These are phyloP conservation scores for Stemphylium beticola DNA, from an alignment of 2,329 filamentous ascomycete genomes.

Conservation along the genomic window DNA sequence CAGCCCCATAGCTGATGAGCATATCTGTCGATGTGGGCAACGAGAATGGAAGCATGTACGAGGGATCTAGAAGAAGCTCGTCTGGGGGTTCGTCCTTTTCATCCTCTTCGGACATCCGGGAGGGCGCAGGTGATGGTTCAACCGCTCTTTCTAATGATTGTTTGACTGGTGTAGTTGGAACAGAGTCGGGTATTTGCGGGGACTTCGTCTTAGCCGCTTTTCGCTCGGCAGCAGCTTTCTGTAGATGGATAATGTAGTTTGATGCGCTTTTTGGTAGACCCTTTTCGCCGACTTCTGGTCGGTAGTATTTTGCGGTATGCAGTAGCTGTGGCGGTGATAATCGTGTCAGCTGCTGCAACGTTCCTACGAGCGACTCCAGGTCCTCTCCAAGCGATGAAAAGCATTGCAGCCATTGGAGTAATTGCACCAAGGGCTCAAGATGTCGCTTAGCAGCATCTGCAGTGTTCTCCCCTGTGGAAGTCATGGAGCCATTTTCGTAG, in stretches of 20 bases:
- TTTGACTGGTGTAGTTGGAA: conserved; percentile 43
- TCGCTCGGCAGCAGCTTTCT: conserved; percentile 70
- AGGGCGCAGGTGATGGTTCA: conserved; percentile 43
- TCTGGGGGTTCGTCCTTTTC: conserved; percentile 74
- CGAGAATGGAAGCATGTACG: conserved; percentile 92
- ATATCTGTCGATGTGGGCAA: conserved; percentile 96
- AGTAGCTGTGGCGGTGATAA: conserved; percentile 88
- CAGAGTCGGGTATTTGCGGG: conserved; percentile 44
- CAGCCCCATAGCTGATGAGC: conserved; percentile 92
- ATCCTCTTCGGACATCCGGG: conserved; percentile 53
- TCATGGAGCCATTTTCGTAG: conserved; percentile 90
- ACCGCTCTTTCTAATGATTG: conserved; percentile 28
- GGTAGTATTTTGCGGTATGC: conserved; percentile 90
- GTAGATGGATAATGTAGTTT: conserved; percentile 81
- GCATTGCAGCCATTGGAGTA: conserved; percentile 96
- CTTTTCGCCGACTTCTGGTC: conserved; percentile 94
- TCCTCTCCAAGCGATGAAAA: conserved; percentile 95
- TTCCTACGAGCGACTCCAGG: conserved; percentile 84
- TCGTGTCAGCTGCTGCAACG: conserved; percentile 84
- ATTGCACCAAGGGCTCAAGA: conserved; percentile 86
- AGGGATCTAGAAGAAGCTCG: conserved; percentile 82
- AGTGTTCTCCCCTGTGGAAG: conserved; percentile 82
- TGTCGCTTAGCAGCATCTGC: conserved; percentile 84
- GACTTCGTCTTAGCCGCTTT: conserved; percentile 44
- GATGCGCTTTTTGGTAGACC: conserved; percentile 84